Conservation (phyloP, 2,329 filamentous ascomycete species). For the Hortaea sp. region DNA sequence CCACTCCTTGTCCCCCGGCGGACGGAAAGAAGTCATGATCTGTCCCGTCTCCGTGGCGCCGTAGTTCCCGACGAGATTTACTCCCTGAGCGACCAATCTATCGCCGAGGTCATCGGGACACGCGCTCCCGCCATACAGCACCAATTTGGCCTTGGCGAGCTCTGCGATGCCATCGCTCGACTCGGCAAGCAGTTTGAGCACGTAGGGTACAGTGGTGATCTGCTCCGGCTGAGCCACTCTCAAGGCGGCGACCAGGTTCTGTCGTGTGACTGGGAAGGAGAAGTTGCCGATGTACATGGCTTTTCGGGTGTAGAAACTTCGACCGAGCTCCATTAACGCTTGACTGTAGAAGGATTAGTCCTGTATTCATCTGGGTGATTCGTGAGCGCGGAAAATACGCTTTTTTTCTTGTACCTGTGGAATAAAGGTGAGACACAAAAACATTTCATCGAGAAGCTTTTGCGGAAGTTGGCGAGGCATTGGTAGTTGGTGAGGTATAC, state of each 20-base stretch:
- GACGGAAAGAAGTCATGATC: constrained; percentile 50
- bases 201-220: constrained; percentile 51
- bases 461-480: constrained; percentile 40
- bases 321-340: constrained; percentile 46
- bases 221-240: constrained; percentile 36
- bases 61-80: constrained; percentile 26
- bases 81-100: constrained; percentile 20
- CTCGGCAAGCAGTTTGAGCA: constrained; percentile 53
- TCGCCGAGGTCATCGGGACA: constrained; percentile 27
- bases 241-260: constrained; percentile 21
- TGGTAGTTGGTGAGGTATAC: constrained; percentile 43
- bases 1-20: constrained; percentile 47
- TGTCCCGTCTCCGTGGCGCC: constrained; percentile 50
- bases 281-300: constrained; percentile 46
- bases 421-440: constrained; percentile 50
- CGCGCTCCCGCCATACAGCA: constrained; percentile 23
- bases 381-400: no score
- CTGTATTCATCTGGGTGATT: no score
- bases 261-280: constrained; percentile 42
- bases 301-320: constrained; percentile 43
- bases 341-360: constrained; percentile 29
- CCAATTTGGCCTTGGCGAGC: constrained; percentile 18
- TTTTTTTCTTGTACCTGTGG: constrained; percentile 26
- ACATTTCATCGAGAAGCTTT: constrained; percentile 36
- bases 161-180: constrained; percentile 38